Evolutionary conservation across 1,284 basidiomycete species (phyloP).

Genomic region (Vanrija humicola): DNA sequence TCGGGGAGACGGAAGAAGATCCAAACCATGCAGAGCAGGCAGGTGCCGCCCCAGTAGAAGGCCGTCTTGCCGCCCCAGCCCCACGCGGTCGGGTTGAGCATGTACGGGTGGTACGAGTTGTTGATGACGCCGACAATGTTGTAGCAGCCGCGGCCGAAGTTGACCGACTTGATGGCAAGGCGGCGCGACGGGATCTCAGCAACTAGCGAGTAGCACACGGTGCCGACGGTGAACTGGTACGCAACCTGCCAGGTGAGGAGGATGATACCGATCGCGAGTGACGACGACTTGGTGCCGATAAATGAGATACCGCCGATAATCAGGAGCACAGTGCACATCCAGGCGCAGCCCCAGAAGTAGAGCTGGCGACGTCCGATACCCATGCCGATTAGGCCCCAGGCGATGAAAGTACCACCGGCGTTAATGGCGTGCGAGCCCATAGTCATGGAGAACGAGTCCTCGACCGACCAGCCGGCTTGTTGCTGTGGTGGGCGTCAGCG

Average conservation of each 20-base stretch:
- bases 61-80: slow-evolving; percentile 26
- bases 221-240: slow-evolving; percentile 22
- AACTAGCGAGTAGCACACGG: slow-evolving; percentile 35
- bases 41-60: slow-evolving; percentile 23
- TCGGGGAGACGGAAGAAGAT: slow-evolving; percentile 46
- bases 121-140: slow-evolving; percentile 26
- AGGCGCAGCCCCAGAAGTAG: slow-evolving; percentile 47
- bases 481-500: background rate
- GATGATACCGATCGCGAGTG: background rate
- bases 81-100: slow-evolving; percentile 40
- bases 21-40: slow-evolving; percentile 19
- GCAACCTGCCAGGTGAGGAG: slow-evolving; percentile 20
- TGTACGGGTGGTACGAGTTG: slow-evolving; percentile 23
- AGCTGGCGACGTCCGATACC: slow-evolving; percentile 46
- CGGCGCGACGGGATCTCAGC: slow-evolving; percentile 46
- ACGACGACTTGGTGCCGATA: background rate
- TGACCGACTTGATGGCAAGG: slow-evolving; percentile 50
- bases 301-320: slow-evolving; percentile 48
- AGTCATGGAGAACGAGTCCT: background rate
- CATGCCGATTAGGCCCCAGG: slow-evolving; percentile 38
- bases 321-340: slow-evolving; percentile 45
- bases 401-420: slow-evolving; percentile 35
- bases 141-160: slow-evolving; percentile 49
- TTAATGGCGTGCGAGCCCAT: slow-evolving; percentile 16
- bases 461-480: slow-evolving; percentile 1